phyloP scores from a whole-genome alignment of 2,329 filamentous ascomycete species.

The Calycina herbarum region DNA sequence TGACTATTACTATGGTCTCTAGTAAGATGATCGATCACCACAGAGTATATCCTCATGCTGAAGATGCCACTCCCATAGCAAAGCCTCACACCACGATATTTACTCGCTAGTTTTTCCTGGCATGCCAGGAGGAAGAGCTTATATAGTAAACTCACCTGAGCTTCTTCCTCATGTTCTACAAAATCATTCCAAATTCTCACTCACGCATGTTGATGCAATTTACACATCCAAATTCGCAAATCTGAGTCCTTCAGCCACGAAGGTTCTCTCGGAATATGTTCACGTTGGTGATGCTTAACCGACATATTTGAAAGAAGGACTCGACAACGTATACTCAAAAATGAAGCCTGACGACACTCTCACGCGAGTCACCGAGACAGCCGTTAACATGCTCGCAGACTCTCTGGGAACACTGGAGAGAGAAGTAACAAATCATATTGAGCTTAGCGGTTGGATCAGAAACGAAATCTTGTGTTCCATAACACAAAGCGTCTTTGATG shows the following conservation, averaged over 20 bases:
- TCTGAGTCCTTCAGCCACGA: neutral
- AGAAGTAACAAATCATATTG: neutral
- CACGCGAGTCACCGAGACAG: neutral
- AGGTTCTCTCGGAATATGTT: neutral
- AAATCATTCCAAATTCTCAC: neutral
- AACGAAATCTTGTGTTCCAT: neutral
- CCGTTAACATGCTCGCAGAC: neutral
- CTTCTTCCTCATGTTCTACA: neutral
- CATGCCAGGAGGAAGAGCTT: conserved; percentile 4
- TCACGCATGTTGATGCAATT: neutral
- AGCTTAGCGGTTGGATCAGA: neutral
- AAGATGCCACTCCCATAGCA: neutral
- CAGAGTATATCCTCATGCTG: neutral
- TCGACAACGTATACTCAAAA: neutral
- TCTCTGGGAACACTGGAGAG: neutral
- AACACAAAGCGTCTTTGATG: neutral
- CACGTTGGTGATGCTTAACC: neutral
- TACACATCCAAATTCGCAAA: neutral
- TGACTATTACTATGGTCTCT: neutral
- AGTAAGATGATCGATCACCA: neutral
- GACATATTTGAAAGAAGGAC: neutral
- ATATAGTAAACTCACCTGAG: neutral
- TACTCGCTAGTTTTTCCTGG: neutral
- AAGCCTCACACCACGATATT: neutral
- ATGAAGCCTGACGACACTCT: neutral